Conservation (phyloP, 192 early-diverging fungal genomes). For the Podila horticola region DNA sequence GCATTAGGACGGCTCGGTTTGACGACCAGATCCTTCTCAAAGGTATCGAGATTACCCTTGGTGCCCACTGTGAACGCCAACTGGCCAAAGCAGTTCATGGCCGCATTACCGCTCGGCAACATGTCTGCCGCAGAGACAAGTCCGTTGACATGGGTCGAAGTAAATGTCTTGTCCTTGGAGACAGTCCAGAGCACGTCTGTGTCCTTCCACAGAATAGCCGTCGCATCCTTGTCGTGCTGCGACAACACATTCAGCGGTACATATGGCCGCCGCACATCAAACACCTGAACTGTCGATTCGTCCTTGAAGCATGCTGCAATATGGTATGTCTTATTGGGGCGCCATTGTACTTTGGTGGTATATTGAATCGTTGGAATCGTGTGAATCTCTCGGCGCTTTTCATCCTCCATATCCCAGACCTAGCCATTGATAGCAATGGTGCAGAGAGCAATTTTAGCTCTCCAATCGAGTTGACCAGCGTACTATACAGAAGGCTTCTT, state of each 20-base stretch:
- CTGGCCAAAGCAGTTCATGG: constrained; percentile 75
- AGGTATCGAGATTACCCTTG: constrained; percentile 34
- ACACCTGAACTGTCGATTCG: constrained; percentile 75
- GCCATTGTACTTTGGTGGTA: constrained; percentile 77
- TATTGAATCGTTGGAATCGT: constrained; percentile 73
- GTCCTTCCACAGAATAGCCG: constrained; percentile 77
- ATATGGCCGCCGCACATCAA: constrained; percentile 76
- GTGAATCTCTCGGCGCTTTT: constrained; percentile 66
- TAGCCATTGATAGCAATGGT: constrained; percentile 1
- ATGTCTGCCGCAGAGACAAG: constrained; percentile 59
- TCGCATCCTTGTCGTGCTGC: constrained; percentile 75
- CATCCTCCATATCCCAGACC: constrained; percentile 77
- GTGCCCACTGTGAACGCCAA: constrained; percentile 70
- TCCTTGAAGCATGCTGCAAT: constrained; percentile 75
- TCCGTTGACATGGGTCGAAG: constrained; percentile 64
- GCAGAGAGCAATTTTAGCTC: not conserved
- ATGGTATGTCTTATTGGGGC: constrained; percentile 72
- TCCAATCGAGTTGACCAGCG: too few relatives aligned
- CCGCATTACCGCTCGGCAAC: constrained; percentile 61
- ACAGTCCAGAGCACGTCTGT: constrained; percentile 70
- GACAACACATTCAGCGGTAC: constrained; percentile 75
- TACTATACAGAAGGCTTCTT: too few relatives aligned
- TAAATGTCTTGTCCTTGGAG: constrained; percentile 83
- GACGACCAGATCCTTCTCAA: constrained; percentile 40
- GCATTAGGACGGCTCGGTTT: constrained; percentile 18